phyloP scores from a whole-genome alignment of 352 stramenopile species.

The Phytophthora quininea region DNA sequence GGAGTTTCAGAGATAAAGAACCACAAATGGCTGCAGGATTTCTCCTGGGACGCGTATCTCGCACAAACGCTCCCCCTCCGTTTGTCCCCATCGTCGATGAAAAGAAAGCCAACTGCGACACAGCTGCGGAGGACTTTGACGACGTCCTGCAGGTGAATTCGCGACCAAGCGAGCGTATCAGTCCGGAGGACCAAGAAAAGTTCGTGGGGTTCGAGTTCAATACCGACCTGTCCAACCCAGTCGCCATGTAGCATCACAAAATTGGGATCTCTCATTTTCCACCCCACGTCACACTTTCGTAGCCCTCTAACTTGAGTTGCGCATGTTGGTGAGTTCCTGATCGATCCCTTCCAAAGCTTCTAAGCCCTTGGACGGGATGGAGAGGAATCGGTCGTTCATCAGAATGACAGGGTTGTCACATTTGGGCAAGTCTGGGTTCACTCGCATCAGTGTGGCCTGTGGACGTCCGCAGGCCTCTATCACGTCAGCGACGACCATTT shows the following conservation, averaged over 20 bases:
- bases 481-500: slow-evolving; percentile 81
- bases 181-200: slow-evolving; percentile 48
- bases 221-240: slow-evolving; percentile 34
- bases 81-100: slow-evolving; percentile 64
- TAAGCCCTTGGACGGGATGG: slow-evolving; percentile 57
- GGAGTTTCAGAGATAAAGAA: slow-evolving; percentile 49
- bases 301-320: neutral
- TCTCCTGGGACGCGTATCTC: slow-evolving; percentile 62
- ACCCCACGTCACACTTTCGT: too few relatives aligned
- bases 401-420: slow-evolving; percentile 61
- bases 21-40: slow-evolving; percentile 60
- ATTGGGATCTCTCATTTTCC: neutral
- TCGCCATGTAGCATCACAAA: slow-evolving; percentile 19
- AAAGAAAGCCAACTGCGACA: slow-evolving; percentile 70
- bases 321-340: slow-evolving; percentile 24
- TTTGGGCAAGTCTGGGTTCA: slow-evolving; percentile 74
- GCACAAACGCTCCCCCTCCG: slow-evolving; percentile 39
- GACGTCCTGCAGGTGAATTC: slow-evolving; percentile 62
- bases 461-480: slow-evolving; percentile 56
- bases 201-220: slow-evolving; percentile 73
- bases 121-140: slow-evolving; percentile 64
- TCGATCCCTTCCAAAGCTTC: slow-evolving; percentile 68
- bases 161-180: slow-evolving; percentile 31
- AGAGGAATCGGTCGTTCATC: slow-evolving; percentile 47
- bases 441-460: slow-evolving; percentile 71